Evolutionary conservation across 192 early-diverging fungal species (phyloP), one percentile per base, ranked within the genome.

Genomic region (Backusella psychrophila): DNA sequence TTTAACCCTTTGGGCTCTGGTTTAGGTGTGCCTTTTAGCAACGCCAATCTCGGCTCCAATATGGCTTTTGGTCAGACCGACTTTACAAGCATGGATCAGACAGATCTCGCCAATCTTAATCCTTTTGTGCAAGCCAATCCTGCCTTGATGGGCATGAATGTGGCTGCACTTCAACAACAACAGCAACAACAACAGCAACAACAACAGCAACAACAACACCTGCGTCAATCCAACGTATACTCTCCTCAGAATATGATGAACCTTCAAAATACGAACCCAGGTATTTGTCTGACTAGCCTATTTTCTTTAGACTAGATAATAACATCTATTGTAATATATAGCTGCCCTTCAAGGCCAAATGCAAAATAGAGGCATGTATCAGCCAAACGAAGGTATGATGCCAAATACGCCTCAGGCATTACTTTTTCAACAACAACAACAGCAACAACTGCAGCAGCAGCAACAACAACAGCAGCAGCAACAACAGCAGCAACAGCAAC

Each of bases 371-470:
- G 66, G 65, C 17, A 26, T 76, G 53, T 76, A 80, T 66, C 66
- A 77, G n/a, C 68, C 42, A 26, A 73, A 74, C 36, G 49, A 29
- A 44, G 42, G 66, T 6, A 76, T 81, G 75, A 67, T 52, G 19
- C 26, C 69, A 4, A 56, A 56, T 15, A 41, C 67, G 3, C 67
- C 78, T 19, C 68, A 70, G 29, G 44, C 73, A 0, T 49, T 74
- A 19, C 44, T 77, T 15, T 76, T 73, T 29, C 75, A 77, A 71
- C 75, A 77, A 63, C 79, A 81, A 72, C 78, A 80, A 33, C 73
- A 74, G 33, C 53, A 53, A 21, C 49, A 53, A 14, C 49, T 21
- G 49, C 49, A 53, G 4, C 49, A 53, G n/a, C 49, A 53, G 12
- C 49, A 53, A 9, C 52, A 56, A 2, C 53, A 56, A 3, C 53